Conservation (phyloP, 306 rosid species). For the Benincasa hispida region DNA sequence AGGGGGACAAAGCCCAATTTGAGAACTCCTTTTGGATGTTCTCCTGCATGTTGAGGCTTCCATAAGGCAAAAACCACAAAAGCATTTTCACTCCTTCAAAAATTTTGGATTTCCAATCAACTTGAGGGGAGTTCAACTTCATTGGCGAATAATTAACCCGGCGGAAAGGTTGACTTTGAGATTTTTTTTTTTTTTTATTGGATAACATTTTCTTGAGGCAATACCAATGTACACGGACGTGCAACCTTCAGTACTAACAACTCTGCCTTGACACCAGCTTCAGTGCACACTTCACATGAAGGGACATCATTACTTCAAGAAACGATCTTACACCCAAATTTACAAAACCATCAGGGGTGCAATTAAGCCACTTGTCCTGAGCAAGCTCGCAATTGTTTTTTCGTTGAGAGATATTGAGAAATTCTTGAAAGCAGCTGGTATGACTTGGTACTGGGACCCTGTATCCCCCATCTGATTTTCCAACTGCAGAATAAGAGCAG, state of each 20-base stretch:
- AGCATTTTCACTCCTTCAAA: too few relatives aligned
- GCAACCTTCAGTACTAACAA: conserved; percentile 56
- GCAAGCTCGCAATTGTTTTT: conserved; percentile 60
- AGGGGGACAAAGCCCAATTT: too few relatives aligned
- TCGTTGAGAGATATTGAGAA: conserved; percentile 56
- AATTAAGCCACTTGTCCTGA: conserved; percentile 58
- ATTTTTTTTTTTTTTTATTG: too few relatives aligned
- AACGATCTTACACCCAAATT: conserved; percentile 83
- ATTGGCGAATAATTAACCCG: too few relatives aligned
- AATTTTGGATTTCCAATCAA: too few relatives aligned
- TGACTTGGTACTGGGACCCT: conserved; percentile 37
- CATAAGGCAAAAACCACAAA: too few relatives aligned
- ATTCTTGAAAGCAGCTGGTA: conserved; percentile 46
- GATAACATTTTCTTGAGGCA: conserved; percentile 58
- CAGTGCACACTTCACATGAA: conserved; percentile 81
- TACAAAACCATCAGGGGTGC: conserved; percentile 45
- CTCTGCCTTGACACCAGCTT: conserved; percentile 88
- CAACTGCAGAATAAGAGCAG: conserved; percentile 60
- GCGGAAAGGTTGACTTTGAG: too few relatives aligned
- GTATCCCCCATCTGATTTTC: conserved; percentile 57
- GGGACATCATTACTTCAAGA: conserved; percentile 68
- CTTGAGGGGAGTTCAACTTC: too few relatives aligned
- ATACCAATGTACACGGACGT: conserved; percentile 58
- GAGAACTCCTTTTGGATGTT: too few relatives aligned
- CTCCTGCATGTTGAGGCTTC: too few relatives aligned